phyloP scores from a whole-genome alignment of 1,139 yeast species.

The Yamadazyma friedrichii region DNA sequence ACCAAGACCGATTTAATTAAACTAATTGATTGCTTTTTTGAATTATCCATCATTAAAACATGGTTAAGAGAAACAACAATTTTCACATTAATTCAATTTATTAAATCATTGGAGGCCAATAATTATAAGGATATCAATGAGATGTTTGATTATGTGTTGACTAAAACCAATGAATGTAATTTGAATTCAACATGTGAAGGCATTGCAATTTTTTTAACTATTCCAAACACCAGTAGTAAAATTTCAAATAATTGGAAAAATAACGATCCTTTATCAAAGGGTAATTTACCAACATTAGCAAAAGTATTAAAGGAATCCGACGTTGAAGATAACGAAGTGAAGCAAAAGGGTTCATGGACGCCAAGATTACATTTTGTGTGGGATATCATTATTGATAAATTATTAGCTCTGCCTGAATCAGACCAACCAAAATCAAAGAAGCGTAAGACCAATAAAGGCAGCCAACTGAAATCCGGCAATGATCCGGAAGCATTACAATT shows the following conservation, averaged over 20 bases:
- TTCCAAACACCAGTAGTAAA: constrained; percentile 36
- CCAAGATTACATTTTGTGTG: constrained; percentile 84
- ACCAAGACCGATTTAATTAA: constrained; percentile 27
- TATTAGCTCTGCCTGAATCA: constrained; percentile 15
- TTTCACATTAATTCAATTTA: constrained; percentile 63
- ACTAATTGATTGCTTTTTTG: constrained; percentile 51
- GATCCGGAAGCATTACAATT: constrained; percentile 21
- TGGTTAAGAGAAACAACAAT: constrained; percentile 88
- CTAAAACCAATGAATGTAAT: constrained; percentile 48
- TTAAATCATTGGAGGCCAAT: constrained; percentile 17
- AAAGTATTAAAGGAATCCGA: constrained; percentile 65
- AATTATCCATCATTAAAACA: constrained; percentile 61
- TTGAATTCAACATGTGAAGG: constrained; percentile 77
- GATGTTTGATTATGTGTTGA: constrained; percentile 33
- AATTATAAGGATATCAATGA: constrained; percentile 17
- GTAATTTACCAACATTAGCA: constrained; percentile 59
- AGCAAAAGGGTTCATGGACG: constrained; percentile 68
- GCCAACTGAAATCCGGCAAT: constrained; percentile 19
- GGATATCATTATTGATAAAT: constrained; percentile 54
- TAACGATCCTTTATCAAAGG: constrained; percentile 69
- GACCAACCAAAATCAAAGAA: constrained; percentile 22
- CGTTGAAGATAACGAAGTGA: constrained; percentile 34
- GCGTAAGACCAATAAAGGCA: constrained; percentile 19
- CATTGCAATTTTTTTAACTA: constrained; percentile 62
- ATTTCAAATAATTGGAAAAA: constrained; percentile 57